Percentiles rank a stretch among this genome's conserved stretches.
Evolutionary conservation across 2,329 filamentous ascomycete genomes (phyloP).

Genomic region (Pezicula neosporulosa): DNA sequence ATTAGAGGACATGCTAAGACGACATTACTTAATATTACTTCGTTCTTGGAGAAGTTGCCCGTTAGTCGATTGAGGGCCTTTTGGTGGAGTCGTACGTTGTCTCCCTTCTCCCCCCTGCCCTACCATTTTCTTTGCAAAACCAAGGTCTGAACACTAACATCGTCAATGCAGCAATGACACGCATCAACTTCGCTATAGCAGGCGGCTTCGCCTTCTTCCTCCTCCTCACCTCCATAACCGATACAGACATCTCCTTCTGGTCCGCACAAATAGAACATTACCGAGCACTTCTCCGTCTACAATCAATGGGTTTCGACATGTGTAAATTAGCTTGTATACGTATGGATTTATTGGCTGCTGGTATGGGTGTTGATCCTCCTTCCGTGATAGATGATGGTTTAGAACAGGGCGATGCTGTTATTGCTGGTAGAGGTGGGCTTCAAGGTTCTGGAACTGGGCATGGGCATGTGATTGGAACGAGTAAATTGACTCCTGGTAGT

Average conservation of each 20-base stretch:
- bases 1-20: slow-evolving; percentile 13
- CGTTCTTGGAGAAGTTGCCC: slow-evolving; percentile 19
- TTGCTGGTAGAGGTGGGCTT: neutral
- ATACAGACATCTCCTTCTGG: slow-evolving; percentile 21
- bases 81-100: slow-evolving; percentile 23
- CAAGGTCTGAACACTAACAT: neutral
- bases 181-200: slow-evolving; percentile 18
- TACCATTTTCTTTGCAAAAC: neutral
- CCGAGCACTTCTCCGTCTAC: slow-evolving; percentile 14
- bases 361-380: slow-evolving; percentile 16
- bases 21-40: slow-evolving; percentile 10
- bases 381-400: neutral
- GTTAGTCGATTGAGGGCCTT: slow-evolving; percentile 18
- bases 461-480: too few relatives aligned
- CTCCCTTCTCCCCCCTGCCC: neutral
- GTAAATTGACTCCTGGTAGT: slow-evolving; percentile 6
- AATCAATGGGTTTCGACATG: slow-evolving; percentile 15
- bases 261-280: slow-evolving; percentile 20
- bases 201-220: slow-evolving; percentile 23
- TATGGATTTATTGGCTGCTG: slow-evolving; percentile 19
- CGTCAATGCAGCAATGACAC: slow-evolving; percentile 13
- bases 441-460: too few relatives aligned
- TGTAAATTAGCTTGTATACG: slow-evolving; percentile 17
- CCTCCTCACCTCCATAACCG: slow-evolving; percentile 18
- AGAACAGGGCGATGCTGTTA: neutral